A percentile compares a stretch with the other conserved stretches of the same genome.
phyloP scores from a whole-genome alignment of 139 green algal genomes.

The Zygnema circumcarinatum region DNA sequence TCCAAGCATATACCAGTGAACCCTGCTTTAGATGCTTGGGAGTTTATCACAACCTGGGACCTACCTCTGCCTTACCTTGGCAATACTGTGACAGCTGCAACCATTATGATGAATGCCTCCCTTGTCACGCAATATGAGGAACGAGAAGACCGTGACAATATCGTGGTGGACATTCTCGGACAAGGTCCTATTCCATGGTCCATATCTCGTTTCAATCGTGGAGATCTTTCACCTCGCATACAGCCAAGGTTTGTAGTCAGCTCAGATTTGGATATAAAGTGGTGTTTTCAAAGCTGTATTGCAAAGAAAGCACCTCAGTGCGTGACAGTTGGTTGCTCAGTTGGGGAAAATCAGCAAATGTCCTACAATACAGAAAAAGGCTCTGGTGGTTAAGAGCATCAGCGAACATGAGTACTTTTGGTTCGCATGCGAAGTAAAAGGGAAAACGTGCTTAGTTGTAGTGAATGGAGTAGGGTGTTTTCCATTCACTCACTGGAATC shows the following conservation, averaged over 20 bases:
- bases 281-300: not conserved
- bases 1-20: too few relatives aligned
- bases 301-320: not conserved
- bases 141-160: slow-evolving; percentile 41
- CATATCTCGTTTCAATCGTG: slow-evolving; percentile 47
- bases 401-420: too few relatives aligned
- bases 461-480: too few relatives aligned
- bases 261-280: not conserved
- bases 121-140: slow-evolving; percentile 32
- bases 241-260: slow-evolving; percentile 28
- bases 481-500: too few relatives aligned
- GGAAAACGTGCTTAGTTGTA: too few relatives aligned
- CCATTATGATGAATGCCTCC: slow-evolving; percentile 49
- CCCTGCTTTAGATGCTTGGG: too few relatives aligned
- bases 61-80: slow-evolving; percentile 36
- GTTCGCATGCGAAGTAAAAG: too few relatives aligned
- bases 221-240: slow-evolving; percentile 46
- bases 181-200: slow-evolving; percentile 45
- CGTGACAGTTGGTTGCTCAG: not conserved
- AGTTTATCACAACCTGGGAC: slow-evolving; percentile 5
- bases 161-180: slow-evolving; percentile 50
- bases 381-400: not conserved
- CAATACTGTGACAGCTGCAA: slow-evolving; percentile 30
- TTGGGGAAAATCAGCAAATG: not conserved
- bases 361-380: not conserved